Percentiles rank a stretch among this genome's conserved stretches.
Conservation (phyloP, 352 stramenopile species). For the Globisporangium acanthophoron region DNA sequence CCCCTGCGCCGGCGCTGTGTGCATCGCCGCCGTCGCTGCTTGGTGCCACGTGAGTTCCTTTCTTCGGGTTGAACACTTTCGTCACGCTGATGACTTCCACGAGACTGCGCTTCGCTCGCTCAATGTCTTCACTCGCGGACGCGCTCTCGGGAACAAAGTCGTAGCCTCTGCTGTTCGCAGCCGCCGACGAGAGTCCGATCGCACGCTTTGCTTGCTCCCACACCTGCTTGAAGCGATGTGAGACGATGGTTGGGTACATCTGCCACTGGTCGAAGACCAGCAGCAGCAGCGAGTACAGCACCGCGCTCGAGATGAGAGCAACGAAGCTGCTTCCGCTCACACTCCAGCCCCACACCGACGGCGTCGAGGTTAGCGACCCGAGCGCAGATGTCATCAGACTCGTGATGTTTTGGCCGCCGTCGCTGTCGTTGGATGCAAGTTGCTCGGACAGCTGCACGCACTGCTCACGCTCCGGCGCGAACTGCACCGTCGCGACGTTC, state of each 20-base stretch:
- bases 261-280: constrained; percentile 52
- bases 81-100: constrained; percentile 44
- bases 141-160: background rate
- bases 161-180: background rate
- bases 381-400: constrained; percentile 20
- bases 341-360: constrained; percentile 46
- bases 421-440: background rate
- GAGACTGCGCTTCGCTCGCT: constrained; percentile 30
- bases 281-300: constrained; percentile 48
- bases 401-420: constrained; percentile 5
- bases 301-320: constrained; percentile 31
- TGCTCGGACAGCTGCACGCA: constrained; percentile 24
- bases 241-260: constrained; percentile 64
- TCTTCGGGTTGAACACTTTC: constrained; percentile 66
- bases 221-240: constrained; percentile 23
- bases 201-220: constrained; percentile 15
- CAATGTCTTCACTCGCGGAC: constrained; percentile 3
- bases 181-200: background rate
- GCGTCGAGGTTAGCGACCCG: constrained; percentile 11
- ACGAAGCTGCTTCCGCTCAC: constrained; percentile 36
- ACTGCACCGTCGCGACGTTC: constrained; percentile 47
- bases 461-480: constrained; percentile 31
- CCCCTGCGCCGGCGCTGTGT: constrained; percentile 1
- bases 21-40: background rate
- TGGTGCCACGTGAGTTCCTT: constrained; percentile 7